Base-by-base conservation (phyloP, 768 basidiomycete species). In the Heimioporus sp. region DNA sequence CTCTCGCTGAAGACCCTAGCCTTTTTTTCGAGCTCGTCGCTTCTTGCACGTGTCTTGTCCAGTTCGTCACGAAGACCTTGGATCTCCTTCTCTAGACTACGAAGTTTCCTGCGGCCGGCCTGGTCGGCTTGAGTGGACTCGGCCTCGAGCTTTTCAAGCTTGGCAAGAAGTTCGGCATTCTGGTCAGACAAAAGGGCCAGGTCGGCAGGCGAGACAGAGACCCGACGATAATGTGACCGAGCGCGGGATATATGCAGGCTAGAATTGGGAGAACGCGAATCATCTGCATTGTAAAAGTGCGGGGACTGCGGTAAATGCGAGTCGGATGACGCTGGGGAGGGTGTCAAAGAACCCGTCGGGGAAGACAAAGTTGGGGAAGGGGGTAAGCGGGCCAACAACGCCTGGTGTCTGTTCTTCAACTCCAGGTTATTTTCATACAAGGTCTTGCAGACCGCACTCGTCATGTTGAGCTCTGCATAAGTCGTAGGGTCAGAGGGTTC, bases 21-120 rank as follows among this genome's bases (percentile, higher is more conserved):
- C 61, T 81, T 82, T 66, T 83, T 78, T 69, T 91, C 88, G 34
- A 90, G 70, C 67, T 86, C 86, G 43, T 82, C 80, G 58, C 86
- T 86, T 62, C 74, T 79, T 37, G 79, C 80, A 58, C 85, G 84
- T n/a, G 85, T 85, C 61, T 78, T 76, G 61, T 93, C 90, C 30
- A 94, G 76, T 58, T 91, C 90, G 32, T 85, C 83, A 42, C 83
- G 77, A 30, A 95, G 75, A 5, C 74, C 73, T 48, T 77, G 72
- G n/a, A 95, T 87, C 73, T 95, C 92, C 65, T 82, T 83, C 70
- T 93, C 90, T 46, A 95, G 67, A 62, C 77, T 77, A 40, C 83
- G 81, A 17, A 95, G 73, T 58, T 82, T 84, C 32, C 82, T 79
- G 52, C 85, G 78, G 12, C 91, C 89, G 1, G 77, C 74, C 35